Evolutionary conservation across 2,329 filamentous ascomycete species (phyloP).

Genomic region (Rhinocladiella mackenziei): DNA sequence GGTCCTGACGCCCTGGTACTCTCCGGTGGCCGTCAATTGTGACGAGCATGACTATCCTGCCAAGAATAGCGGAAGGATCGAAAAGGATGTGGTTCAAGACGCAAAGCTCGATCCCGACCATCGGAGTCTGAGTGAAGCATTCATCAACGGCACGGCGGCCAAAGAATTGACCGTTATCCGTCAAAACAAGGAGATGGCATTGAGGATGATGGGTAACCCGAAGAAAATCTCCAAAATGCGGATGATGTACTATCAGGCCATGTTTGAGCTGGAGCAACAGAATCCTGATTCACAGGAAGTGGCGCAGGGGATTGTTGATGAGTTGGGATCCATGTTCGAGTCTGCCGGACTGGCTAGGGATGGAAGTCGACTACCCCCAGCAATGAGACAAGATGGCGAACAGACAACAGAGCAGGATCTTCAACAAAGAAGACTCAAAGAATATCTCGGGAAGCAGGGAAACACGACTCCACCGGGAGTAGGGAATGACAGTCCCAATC

Average conservation of each 20-base stretch:
- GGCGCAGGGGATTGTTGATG: constrained; percentile 17
- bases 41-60: constrained; percentile 39
- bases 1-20: constrained; percentile 61
- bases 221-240: constrained; percentile 10
- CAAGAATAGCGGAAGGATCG: constrained; percentile 27
- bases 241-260: constrained; percentile 15
- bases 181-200: constrained; percentile 8
- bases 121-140: constrained; percentile 8
- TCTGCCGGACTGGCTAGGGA: constrained; percentile 16
- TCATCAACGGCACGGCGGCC: constrained; percentile 12
- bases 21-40: constrained; percentile 47
- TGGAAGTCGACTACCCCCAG: constrained; percentile 10
- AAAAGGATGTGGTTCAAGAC: constrained; percentile 24
- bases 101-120: constrained; percentile 23
- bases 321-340: constrained; percentile 20
- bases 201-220: constrained; percentile 12
- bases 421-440: constrained; percentile 17
- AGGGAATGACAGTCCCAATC: constrained; percentile 1
- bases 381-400: constrained; percentile 1
- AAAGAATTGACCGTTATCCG: constrained; percentile 16
- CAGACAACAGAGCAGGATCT: neutral
- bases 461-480: neutral
- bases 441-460: constrained; percentile 12
- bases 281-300: constrained; percentile 19
- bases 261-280: constrained; percentile 12